These are phyloP conservation scores for Linum tenue DNA, from an alignment of 345 rosid species.

Conservation along the genomic window DNA sequence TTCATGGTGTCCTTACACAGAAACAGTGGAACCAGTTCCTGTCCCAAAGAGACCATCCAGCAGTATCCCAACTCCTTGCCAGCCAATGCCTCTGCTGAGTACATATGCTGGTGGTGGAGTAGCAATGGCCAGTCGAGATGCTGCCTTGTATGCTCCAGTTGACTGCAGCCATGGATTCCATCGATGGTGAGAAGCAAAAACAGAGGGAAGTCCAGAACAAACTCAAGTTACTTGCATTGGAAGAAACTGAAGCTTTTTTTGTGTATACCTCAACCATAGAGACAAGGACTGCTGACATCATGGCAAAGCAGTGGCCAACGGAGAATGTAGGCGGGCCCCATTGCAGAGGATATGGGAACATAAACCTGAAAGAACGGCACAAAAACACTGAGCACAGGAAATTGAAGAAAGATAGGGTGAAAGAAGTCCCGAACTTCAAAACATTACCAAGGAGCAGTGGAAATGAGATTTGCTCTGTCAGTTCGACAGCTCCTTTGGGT, in stretches of 20 bases:
- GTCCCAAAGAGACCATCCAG: constrained; percentile 29
- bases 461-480: constrained; percentile 24
- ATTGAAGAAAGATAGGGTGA: no score
- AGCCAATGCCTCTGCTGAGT: constrained; percentile 30
- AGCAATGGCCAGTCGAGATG: constrained; percentile 29
- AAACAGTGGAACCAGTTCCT: constrained; percentile 26
- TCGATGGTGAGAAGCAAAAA: neutral
- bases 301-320: constrained; percentile 27
- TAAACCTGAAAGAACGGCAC: constrained; percentile 19
- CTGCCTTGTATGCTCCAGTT: constrained; percentile 12
- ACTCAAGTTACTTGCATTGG: neutral
- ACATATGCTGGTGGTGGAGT: constrained; percentile 31
- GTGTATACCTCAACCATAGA: constrained; percentile 26
- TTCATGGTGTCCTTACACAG: constrained; percentile 17
- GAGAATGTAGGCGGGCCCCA: constrained; percentile 33
- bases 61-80: constrained; percentile 25
- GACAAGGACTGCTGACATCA: constrained; percentile 32
- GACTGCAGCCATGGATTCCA: neutral
- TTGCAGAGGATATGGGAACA: constrained; percentile 29
- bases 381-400: no score
- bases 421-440: no score
- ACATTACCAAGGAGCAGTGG: constrained; percentile 24
- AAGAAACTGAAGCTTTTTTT: neutral
- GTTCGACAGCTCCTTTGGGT: constrained; percentile 27
- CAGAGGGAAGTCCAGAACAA: no score